Evolutionary conservation across 495 filamentous ascomycete species (phyloP), one percentile per base, ranked within the genome.

Genomic region (Endocarpon pusillum): DNA sequence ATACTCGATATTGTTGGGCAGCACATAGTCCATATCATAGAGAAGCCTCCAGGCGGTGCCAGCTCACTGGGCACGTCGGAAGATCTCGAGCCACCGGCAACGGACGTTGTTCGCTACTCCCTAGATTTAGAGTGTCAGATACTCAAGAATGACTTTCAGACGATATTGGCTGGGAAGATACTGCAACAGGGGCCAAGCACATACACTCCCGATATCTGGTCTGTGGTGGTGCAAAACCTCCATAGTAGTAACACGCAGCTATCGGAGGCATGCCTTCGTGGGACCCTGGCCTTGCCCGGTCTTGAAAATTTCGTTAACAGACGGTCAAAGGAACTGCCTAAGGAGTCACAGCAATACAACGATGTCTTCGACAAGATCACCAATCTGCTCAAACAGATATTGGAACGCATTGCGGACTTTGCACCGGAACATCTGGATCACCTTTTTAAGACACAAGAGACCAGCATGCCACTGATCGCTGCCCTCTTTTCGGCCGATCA

Each of bases 381-480:
- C 16, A 66, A 71, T 31, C 64, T 78, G 2, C 70, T 87, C 14
- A 71, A 71, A 20, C 68, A 71, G 35, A 71, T 87, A 20, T 64
- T 93, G 23, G 77, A 81, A 37, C 69, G 81, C 6, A 51, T 94
- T 19, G 71, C 70, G 21, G 77, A 84, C 34, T 91, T 89, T 48
- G 61, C 58, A 15, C 63, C 71, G 4, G 58, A 62, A 12, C 62
- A 79, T 42, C 58, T 92, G 29, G 61, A 66, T 24, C 54, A 62
- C 18, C 55, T 92, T 19, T 84, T 79, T 50, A 53, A 66, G 22
- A 66, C 66, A 32, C 60, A 66, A 23, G 62, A 67, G 34, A 70
- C 71, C 3, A 69, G 73, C 19, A 75, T 71, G 30, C 67, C 76
- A 20, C 57, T 86, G 32, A 64, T 85, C 11, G 66, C 74, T 3